These are phyloP conservation scores for Apophysomyces trapeziformis DNA, from an alignment of 371 early-diverging fungal genomes.

Conservation along the genomic window DNA sequence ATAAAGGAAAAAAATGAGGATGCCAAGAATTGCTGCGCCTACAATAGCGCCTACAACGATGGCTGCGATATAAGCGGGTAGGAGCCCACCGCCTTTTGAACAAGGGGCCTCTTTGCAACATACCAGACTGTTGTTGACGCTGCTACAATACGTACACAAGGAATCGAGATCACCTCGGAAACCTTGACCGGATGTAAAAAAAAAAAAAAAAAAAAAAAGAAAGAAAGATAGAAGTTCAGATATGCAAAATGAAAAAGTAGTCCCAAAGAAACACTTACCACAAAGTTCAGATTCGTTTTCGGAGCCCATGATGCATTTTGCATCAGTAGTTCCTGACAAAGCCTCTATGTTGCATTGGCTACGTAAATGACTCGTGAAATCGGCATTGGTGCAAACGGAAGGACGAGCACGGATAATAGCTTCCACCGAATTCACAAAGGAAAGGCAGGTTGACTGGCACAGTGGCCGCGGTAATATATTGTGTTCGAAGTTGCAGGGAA, in stretches of 20 bases:
- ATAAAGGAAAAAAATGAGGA: not conserved
- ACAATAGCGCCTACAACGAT: not conserved
- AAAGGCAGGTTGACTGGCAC: constrained; percentile 20
- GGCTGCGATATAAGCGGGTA: not conserved
- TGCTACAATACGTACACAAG: constrained; percentile 32
- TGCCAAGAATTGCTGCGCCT: constrained; percentile 3
- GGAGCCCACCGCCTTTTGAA: not conserved
- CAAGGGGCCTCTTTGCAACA: not conserved
- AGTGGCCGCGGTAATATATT: constrained; percentile 20
- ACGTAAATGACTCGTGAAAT: constrained; percentile 9
- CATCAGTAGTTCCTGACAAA: constrained; percentile 14
- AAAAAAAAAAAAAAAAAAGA: too few species aligned
- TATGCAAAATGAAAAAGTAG: too few species aligned
- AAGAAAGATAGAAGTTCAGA: too few species aligned
- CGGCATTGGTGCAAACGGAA: constrained; percentile 14
- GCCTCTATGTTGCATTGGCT: constrained; percentile 34
- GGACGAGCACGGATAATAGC: constrained; percentile 19
- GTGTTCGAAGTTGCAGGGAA: constrained; percentile 25
- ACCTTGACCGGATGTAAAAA: constrained; percentile 11
- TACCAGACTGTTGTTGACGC: not conserved
- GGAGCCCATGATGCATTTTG: not conserved
- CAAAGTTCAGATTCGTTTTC: constrained; percentile 3
- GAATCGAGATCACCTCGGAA: constrained; percentile 22
- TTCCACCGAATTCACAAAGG: constrained; percentile 14
- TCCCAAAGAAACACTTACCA: not conserved